Evolutionary conservation across 495 filamentous ascomycete genomes (phyloP).

Genomic region (Lasiosphaeris hirsuta): DNA sequence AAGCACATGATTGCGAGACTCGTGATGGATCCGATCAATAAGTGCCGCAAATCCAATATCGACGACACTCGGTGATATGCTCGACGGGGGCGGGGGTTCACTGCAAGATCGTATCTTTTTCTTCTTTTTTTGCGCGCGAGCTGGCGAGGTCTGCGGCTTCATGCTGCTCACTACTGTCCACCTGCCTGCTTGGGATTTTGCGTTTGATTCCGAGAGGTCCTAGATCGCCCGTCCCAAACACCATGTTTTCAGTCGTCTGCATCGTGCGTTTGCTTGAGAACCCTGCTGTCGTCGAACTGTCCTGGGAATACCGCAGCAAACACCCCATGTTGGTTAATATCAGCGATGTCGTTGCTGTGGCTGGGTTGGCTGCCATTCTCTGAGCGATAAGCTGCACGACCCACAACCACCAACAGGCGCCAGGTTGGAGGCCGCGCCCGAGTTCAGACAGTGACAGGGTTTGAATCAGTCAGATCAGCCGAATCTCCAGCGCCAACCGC

Average conservation of each 20-base stretch:
- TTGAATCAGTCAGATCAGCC: conserved; percentile 9
- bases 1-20: neutral
- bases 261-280: no score
- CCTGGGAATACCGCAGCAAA: no score
- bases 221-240: neutral
- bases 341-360: no score
- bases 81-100: neutral
- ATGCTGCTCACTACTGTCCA: neutral
- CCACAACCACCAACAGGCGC: no score
- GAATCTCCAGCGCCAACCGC: conserved; percentile 3
- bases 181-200: conserved; percentile 21
- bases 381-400: no score
- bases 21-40: conserved; percentile 2
- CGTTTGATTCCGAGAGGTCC: neutral
- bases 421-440: no score
- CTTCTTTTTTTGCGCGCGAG: neutral
- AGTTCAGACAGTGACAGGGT: no score
- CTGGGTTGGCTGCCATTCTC: no score
- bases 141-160: neutral
- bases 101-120: neutral
- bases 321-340: no score
- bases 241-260: neutral
- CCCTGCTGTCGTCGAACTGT: no score
- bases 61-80: conserved; percentile 9
- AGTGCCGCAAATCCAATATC: conserved; percentile 9